phyloP scores from a whole-genome alignment of 768 basidiomycete genomes.

The Mycena filopes region DNA sequence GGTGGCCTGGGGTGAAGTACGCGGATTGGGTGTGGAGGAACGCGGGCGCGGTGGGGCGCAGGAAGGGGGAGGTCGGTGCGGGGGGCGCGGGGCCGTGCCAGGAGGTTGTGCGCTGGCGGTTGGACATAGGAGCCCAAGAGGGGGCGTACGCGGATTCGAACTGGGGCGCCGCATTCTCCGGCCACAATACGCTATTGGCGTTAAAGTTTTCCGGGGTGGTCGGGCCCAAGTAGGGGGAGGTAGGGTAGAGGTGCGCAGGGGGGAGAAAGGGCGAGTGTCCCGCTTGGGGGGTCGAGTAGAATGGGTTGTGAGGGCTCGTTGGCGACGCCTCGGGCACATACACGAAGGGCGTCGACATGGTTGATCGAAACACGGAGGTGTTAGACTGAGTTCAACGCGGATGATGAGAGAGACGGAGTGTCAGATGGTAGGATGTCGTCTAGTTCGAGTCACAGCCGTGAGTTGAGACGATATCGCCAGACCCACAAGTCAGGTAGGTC shows the following conservation, averaged over 20 bases:
- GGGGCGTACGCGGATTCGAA: slow-evolving; percentile 11
- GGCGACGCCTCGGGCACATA: slow-evolving; percentile 24
- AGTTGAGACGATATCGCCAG: too few relatives aligned
- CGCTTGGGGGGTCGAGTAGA: slow-evolving; percentile 14
- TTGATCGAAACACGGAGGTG: not conserved
- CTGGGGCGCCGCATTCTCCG: not conserved
- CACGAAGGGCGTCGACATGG: slow-evolving; percentile 23
- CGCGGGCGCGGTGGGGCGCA: slow-evolving; percentile 12
- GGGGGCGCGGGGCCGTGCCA: slow-evolving; percentile 9
- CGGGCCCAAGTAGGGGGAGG: slow-evolving; percentile 15
- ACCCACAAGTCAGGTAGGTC: too few relatives aligned
- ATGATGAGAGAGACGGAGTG: not conserved
- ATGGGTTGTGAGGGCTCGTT: slow-evolving; percentile 4
- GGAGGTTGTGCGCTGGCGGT: slow-evolving; percentile 18
- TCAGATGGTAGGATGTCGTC: too few relatives aligned
- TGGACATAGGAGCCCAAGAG: slow-evolving; percentile 12
- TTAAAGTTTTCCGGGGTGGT: slow-evolving; percentile 9
- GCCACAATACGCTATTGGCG: slow-evolving; percentile 18
- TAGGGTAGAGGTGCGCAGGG: not conserved
- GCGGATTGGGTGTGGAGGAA: slow-evolving; percentile 14
- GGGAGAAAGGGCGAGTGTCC: slow-evolving; percentile 18
- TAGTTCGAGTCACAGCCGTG: too few relatives aligned
- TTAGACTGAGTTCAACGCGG: not conserved
- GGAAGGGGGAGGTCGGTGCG: slow-evolving; percentile 6
- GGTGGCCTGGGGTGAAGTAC: slow-evolving; percentile 5